Base-by-base conservation (phyloP, 495 filamentous ascomycete species). In the Annulohypoxylon bovei region DNA sequence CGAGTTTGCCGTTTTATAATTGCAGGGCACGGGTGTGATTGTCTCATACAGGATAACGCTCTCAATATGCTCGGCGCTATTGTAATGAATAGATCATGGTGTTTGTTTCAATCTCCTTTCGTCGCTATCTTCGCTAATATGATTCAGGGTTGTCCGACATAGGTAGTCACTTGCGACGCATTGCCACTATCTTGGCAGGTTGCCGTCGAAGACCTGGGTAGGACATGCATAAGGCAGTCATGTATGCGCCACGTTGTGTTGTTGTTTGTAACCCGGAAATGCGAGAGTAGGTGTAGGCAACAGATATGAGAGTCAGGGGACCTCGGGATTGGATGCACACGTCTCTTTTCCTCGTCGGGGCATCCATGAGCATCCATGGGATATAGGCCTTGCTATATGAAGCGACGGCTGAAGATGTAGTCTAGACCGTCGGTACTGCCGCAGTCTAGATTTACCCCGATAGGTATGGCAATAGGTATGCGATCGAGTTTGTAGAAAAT, bases 191-290 rank as follows among this genome's bases (percentile, higher is more conserved):
- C 28, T 50, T 39, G 37, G 23, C 18, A 32, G 55, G 5, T 30
- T 49, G 55, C 16, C 25, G 32, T 61, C 40, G 12, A 32, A 44
- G 46, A 44, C n/a, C 32, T 5, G 1, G 14, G 40, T 44, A 44
- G 23, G 55, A 49, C 65, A 30, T 66, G 58, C 66, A 68, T 63
- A 44, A 64, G 18, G 60, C 33, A 64, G 44, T 37, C 49, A 44
- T 58, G 47, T 28, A 50, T 70, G 58, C 53, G 67, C 67, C 67
- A 64, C 67, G 46, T 64, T 28, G 54, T 20, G 42, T 54, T 35
- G 46, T 23, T 35, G 18, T 28, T 52, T 37, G 25, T 37, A 40
- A 57, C 37, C 42, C 12, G 22, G 23, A 7, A 35, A 33, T 8
- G 49, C 28, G 49, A 53, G 25, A 30, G 11, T 27, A 54, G 53